Base-by-base conservation (phyloP, 352 stramenopile genomes). In the Phytophthora foliorum region DNA sequence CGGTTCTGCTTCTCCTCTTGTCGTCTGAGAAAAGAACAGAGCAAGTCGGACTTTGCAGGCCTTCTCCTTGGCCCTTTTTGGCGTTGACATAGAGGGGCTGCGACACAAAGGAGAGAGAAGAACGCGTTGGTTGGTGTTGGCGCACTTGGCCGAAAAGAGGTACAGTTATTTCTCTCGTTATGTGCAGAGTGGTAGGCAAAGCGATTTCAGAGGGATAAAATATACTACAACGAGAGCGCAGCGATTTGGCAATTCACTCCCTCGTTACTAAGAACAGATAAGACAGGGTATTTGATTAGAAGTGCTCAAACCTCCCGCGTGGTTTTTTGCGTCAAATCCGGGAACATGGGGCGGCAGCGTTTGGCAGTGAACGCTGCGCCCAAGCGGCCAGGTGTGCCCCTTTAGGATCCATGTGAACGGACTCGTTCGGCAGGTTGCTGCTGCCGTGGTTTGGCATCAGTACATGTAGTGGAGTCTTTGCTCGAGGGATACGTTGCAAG, bases 41-140 rank as follows among this genome's bases (percentile, higher is more conserved):
- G 27, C 29, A 56, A 52, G 29, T 54, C 45, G 42, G 31, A 54
- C 49, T 49, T 49, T 27, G 42, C 21, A 19, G 21, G 21, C 9
- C 42, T 49, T 49, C 42, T 49, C 21, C 42, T 21, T 49, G 42
- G 29, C 39, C 50, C 36, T 67, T 66, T 67, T 67, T 61, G 50
- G 49, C 59, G 17, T 27, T 27, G 42, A 32, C 60, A 67, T 67
- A 68, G 51, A 69, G 53, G 39, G 36, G 61, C 49, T 59, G 38
- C 48, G 52, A 46, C 8, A 25, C 25, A 24, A 45, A 45, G 38
- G 38, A 45, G 52, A 45, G 52, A 51, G 44, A 49, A 49, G 21
- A 29, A 24, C 25, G 29, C n/a, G 39, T 67, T 67, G 59, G 50
- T 60, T 68, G 60, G 59, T 60, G 21, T 52, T 17, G 42, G 36